These are phyloP conservation scores for Hypoxylon rickii DNA, from an alignment of 495 filamentous ascomycete genomes.

Conservation along the genomic window DNA sequence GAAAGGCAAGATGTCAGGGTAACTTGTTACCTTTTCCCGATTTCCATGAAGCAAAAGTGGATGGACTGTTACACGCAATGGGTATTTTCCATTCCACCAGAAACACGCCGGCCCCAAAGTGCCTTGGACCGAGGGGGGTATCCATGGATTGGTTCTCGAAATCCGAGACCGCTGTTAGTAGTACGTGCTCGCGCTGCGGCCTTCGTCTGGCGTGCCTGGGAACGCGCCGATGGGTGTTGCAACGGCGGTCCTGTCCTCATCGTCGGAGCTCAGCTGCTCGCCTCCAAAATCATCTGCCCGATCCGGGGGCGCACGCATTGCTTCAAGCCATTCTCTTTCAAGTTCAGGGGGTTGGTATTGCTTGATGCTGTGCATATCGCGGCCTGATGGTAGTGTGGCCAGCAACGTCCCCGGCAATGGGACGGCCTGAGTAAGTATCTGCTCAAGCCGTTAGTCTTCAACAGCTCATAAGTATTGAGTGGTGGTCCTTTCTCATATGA, in stretches of 20 bases:
- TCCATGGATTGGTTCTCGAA: neutral
- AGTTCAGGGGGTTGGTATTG: slow-evolving; percentile 63
- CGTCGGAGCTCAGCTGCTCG: slow-evolving; percentile 51
- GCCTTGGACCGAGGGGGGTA: no score
- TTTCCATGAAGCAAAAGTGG: no score
- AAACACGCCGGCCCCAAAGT: no score
- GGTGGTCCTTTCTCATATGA: neutral
- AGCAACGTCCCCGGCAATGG: slow-evolving; percentile 71
- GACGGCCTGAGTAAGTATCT: slow-evolving; percentile 82
- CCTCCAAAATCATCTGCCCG: slow-evolving; percentile 54
- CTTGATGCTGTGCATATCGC: slow-evolving; percentile 76
- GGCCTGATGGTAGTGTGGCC: slow-evolving; percentile 78
- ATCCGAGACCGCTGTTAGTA: slow-evolving; percentile 33
- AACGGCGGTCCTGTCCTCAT: slow-evolving; percentile 39
- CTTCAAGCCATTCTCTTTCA: slow-evolving; percentile 59
- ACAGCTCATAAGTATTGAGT: no score
- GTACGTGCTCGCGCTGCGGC: slow-evolving; percentile 43
- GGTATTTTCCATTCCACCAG: no score
- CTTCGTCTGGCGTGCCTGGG: slow-evolving; percentile 42
- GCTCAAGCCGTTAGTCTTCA: slow-evolving; percentile 6
- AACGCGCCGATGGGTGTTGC: slow-evolving; percentile 41
- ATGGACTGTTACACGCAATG: no score
- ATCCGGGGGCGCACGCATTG: slow-evolving; percentile 54
- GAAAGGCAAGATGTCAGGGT: neutral
- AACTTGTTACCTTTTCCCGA: no score